Evolutionary conservation across 2,329 filamentous ascomycete species (phyloP), one percentile per base, ranked within the genome.

Genomic region (Fusarium lyarnte): DNA sequence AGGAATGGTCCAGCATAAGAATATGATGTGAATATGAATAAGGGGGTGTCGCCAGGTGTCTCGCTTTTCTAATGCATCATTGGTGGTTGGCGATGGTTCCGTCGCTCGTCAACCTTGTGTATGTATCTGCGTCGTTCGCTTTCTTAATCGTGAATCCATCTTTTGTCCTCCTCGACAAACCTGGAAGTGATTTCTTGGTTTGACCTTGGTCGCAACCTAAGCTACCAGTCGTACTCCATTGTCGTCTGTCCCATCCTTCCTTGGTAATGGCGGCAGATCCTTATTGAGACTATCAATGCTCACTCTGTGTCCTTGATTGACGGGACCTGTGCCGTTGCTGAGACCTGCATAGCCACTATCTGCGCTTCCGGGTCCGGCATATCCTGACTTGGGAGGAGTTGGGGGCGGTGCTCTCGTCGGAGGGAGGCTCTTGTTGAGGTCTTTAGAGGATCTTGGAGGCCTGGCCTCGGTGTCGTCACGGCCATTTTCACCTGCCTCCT

Each of bases 401-500:
- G 80, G 81, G 9, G 82, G 82, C 8, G 80, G 80, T 14, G 79
- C 77, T 25, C 79, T 84, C 8, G 85, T 88, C 5, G 87, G 87
- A 13, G 86, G 85, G 8, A 80, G 74, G 16, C 77, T 69, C 43
- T 74, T 72, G 42, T 75, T 74, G 51, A 63, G 62, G 19, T 81
- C 78, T 66, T 85, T 87, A 21, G 81, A 81, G 0, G 86, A 84
- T 6, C 85, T 85, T 36, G 79, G 66, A 3, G 85, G 84, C 31
- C 84, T 82, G 16, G 49, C 78, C 69, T 75, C 75, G 49, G 74
- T 79, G 51, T 87, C 88, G 64, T 84, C 70, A 25, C 70, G 71
- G 16, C 70, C 70, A 41, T 72, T 91, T 81, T 98, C 95, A 9
- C 90, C 93, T n/a, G 90, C 92, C 82, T 98, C 95, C 74, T 97